Percentiles rank a stretch among this genome's conserved stretches.
phyloP scores from a whole-genome alignment of 1,139 yeast genomes.

The Blastobotrys indianensis region DNA sequence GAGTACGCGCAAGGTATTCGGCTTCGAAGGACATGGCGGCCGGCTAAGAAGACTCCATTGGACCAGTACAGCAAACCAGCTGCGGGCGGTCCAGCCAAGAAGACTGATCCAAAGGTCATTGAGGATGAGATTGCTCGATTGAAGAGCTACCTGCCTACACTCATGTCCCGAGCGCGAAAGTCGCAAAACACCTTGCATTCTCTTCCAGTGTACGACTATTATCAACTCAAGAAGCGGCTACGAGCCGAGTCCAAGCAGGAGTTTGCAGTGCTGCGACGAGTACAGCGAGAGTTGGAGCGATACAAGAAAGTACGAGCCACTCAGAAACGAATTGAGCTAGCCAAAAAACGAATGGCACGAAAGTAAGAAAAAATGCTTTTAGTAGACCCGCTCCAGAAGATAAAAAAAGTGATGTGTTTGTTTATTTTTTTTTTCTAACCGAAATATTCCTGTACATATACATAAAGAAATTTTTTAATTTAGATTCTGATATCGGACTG shows the following conservation, averaged over 20 bases:
- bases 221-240: constrained; percentile 11
- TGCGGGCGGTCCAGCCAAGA: constrained; percentile 16
- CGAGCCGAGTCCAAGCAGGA: constrained; percentile 13
- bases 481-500: constrained; percentile 23
- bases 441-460: not conserved
- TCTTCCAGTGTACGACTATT: constrained; percentile 12
- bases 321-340: constrained; percentile 8
- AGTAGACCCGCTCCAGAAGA: not conserved
- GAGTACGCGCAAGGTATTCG: constrained; percentile 6
- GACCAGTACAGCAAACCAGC: constrained; percentile 3
- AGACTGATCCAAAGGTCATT: constrained; percentile 9
- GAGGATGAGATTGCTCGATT: constrained; percentile 10
- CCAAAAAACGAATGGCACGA: constrained; percentile 3
- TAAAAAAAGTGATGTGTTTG: not conserved
- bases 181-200: constrained; percentile 9
- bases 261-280: constrained; percentile 14
- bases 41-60: constrained; percentile 6
- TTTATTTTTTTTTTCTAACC: not conserved
- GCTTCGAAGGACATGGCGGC: constrained; percentile 5
- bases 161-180: constrained; percentile 11
- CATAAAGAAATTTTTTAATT: not conserved
- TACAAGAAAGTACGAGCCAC: constrained; percentile 13
- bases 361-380: not conserved
- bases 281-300: constrained; percentile 14
- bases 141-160: constrained; percentile 4